Percentiles rank a stretch among this genome's conserved stretches.
Evolutionary conservation across 2,329 filamentous ascomycete genomes (phyloP).

Genomic region (Trichoderma guizhouense): DNA sequence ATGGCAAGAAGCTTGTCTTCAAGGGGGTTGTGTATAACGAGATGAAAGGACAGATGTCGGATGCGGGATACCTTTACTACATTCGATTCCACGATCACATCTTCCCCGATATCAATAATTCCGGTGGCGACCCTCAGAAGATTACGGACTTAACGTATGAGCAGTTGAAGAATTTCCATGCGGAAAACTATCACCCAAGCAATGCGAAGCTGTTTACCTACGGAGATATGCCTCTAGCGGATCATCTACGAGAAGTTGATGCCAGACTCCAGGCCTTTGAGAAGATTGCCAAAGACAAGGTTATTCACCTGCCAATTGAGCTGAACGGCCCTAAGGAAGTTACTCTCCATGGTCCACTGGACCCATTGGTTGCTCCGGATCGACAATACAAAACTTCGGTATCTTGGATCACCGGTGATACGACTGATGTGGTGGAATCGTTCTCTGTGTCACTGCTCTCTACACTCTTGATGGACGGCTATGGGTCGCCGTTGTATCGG

Average conservation of each 20-base stretch:
- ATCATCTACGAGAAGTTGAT: conserved; percentile 78
- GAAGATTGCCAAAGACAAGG: conserved; percentile 63
- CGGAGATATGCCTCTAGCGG: conserved; percentile 80
- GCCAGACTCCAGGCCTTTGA: conserved; percentile 71
- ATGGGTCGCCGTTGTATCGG: conserved; percentile 88
- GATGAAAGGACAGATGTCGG: conserved; percentile 99
- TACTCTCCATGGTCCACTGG: conserved; percentile 74
- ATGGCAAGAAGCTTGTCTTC: conserved; percentile 75
- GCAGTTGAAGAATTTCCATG: conserved; percentile 83
- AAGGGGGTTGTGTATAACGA: conserved; percentile 99
- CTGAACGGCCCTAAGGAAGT: conserved; percentile 68
- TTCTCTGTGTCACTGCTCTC: conserved; percentile 83
- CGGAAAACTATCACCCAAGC: conserved; percentile 92
- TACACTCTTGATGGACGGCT: conserved; percentile 84
- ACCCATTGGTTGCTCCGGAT: conserved; percentile 79
- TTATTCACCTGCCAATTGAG: conserved; percentile 73
- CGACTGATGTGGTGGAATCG: conserved; percentile 77
- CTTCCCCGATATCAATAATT: conserved; percentile 92
- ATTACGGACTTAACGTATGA: conserved; percentile 94
- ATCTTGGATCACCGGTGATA: conserved; percentile 87
- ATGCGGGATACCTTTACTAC: conserved; percentile 93
- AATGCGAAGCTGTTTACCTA: conserved; percentile 97
- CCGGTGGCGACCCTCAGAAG: conserved; percentile 90
- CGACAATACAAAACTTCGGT: conserved; percentile 92
- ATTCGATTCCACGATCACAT: conserved; percentile 93